phyloP scores from a whole-genome alignment of 2,329 filamentous ascomycete species.

The Aureobasidium lini region DNA sequence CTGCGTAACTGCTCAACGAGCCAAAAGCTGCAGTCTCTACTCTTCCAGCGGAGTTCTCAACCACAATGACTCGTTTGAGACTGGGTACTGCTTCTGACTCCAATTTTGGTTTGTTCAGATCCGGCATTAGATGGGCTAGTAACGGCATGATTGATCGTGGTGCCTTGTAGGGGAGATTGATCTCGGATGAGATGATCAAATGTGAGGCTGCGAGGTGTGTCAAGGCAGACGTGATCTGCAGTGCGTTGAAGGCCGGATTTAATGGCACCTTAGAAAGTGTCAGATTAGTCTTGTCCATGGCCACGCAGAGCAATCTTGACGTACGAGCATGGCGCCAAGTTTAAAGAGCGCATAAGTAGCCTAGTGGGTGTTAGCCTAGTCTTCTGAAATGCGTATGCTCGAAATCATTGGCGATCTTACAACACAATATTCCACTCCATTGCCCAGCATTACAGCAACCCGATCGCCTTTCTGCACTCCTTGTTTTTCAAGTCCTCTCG shows the following conservation, averaged over 20 bases:
- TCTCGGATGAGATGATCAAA: slow-evolving; percentile 79
- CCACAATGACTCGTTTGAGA: slow-evolving; percentile 62
- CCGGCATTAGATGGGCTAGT: slow-evolving; percentile 46
- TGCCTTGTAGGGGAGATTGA: slow-evolving; percentile 63
- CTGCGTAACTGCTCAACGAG: slow-evolving; percentile 38
- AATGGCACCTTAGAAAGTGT: slow-evolving; percentile 58
- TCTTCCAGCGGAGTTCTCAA: slow-evolving; percentile 65
- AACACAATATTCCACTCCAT: slow-evolving; percentile 73
- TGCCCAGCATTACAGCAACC: slow-evolving; percentile 80
- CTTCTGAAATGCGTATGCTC: background rate
- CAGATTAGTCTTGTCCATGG: background rate
- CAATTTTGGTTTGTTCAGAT: slow-evolving; percentile 37
- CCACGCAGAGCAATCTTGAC: slow-evolving; percentile 13
- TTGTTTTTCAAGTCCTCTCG: slow-evolving; percentile 56
- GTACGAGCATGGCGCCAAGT: slow-evolving; percentile 77
- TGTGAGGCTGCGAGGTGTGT: slow-evolving; percentile 65
- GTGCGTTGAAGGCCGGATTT: slow-evolving; percentile 79
- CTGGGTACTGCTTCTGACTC: slow-evolving; percentile 57
- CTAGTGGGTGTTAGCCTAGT: slow-evolving; percentile 18
- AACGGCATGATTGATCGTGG: slow-evolving; percentile 54
- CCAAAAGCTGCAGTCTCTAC: slow-evolving; percentile 39
- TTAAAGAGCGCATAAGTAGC: slow-evolving; percentile 84
- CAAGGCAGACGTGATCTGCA: slow-evolving; percentile 71
- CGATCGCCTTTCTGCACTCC: slow-evolving; percentile 77
- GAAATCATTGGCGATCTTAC: slow-evolving; percentile 32